Percentiles rank a stretch among this genome's conserved stretches.
These are phyloP conservation scores for Umbellularia californica DNA, from an alignment of 164 flowering plant genomes.

Conservation along the genomic window DNA sequence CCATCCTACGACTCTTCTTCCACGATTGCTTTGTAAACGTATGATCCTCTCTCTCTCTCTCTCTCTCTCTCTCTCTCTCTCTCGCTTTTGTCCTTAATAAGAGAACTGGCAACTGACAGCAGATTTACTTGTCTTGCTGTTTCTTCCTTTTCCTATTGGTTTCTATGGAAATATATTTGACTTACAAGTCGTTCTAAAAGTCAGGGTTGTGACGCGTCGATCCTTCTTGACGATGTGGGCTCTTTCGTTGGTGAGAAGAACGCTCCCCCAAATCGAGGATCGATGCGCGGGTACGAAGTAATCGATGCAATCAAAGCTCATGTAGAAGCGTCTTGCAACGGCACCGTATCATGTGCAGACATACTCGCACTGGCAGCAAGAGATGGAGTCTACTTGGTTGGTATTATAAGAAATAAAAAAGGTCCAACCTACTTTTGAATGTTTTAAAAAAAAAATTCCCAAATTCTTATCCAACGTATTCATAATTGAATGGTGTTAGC, in stretches of 20 bases:
- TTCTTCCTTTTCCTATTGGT: too few relatives aligned
- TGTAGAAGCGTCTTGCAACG: constrained; percentile 16
- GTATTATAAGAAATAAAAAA: background rate
- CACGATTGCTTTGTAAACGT: constrained; percentile 34
- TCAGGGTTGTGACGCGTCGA: constrained; percentile 19
- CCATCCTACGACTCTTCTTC: constrained; percentile 25
- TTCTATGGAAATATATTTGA: too few relatives aligned
- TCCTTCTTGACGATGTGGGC: constrained; percentile 18
- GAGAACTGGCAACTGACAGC: background rate
- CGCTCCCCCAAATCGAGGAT: constrained; percentile 12
- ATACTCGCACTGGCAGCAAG: constrained; percentile 18
- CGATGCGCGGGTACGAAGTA: constrained; percentile 10
- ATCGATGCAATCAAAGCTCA: constrained; percentile 17
- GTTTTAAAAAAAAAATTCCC: too few relatives aligned
- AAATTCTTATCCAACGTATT: too few relatives aligned
- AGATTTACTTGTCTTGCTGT: background rate
- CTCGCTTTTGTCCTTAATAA: too few relatives aligned
- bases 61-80: too few relatives aligned
- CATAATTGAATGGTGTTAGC: too few relatives aligned
- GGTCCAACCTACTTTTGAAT: too few relatives aligned
- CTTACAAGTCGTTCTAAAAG: too few relatives aligned
- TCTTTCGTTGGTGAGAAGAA: constrained; percentile 20
- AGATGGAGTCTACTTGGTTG: constrained; percentile 19
- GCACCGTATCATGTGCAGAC: constrained; percentile 18
- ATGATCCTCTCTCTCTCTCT: background rate